Percentiles rank a stretch among this genome's conserved stretches.
phyloP scores from a whole-genome alignment of 2,329 filamentous ascomycete genomes.

The Mycosphaerella arachidis region DNA sequence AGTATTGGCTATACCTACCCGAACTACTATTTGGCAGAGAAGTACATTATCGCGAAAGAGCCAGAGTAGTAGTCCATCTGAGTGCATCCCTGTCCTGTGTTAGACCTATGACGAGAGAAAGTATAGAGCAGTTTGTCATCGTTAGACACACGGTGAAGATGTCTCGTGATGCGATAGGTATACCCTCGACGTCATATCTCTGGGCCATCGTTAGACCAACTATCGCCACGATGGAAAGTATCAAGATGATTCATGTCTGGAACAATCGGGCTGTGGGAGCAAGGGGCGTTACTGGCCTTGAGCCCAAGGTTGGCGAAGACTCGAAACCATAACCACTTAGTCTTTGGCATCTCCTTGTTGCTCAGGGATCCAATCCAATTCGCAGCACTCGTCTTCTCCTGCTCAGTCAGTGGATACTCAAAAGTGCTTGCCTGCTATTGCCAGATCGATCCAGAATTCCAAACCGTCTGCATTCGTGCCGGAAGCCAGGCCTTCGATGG shows the following conservation, averaged over 20 bases:
- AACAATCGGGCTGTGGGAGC: constrained; percentile 65
- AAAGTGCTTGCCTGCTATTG: constrained; percentile 59
- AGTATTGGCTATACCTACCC: constrained; percentile 74
- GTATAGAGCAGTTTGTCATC: no score
- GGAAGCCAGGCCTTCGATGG: constrained; percentile 65
- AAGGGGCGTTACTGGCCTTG: constrained; percentile 68
- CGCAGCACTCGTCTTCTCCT: constrained; percentile 63
- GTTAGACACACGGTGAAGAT: no score
- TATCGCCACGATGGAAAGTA: constrained; percentile 75
- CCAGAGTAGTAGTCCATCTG: constrained; percentile 46
- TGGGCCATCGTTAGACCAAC: constrained; percentile 76
- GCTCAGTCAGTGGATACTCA: constrained; percentile 62
- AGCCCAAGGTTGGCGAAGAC: constrained; percentile 78
- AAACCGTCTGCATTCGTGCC: constrained; percentile 65
- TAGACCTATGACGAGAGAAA: no score
- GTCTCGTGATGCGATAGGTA: no score
- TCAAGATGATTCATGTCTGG: constrained; percentile 73
- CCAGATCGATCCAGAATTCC: constrained; percentile 74
- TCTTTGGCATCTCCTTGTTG: constrained; percentile 64
- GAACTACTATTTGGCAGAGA: no score
- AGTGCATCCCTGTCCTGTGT: no score
- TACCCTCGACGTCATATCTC: constrained; percentile 44
- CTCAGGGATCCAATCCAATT: constrained; percentile 74
- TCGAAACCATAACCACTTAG: constrained; percentile 77
- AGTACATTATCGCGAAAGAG: no score